Evolutionary conservation across 2,329 filamentous ascomycete genomes (phyloP), one percentile per base, ranked within the genome.

Genomic region (Thelonectria olida): DNA sequence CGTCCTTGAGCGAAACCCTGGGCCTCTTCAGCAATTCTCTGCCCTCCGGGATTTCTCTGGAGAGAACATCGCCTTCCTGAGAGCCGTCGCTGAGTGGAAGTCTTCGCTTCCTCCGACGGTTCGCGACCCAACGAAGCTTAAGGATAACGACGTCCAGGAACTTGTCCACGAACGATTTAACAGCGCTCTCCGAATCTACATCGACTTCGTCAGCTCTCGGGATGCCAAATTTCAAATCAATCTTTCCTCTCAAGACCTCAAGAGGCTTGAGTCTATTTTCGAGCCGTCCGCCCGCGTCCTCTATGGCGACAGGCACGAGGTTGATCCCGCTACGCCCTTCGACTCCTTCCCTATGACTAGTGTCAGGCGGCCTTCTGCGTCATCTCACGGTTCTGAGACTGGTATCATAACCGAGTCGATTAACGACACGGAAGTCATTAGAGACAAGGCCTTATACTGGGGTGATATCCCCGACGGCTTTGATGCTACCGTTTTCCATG

Each of bases 61-160:
- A 19, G 89, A 91, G 73, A 91, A 91, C 69, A 87, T 91, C 65
- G 84, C 88, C 31, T 91, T 91, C 72, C 77, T 91, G 2, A 86
- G 81, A 8, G 78, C 80, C n/a, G 82, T 89, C 2, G 76, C 81
- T 1, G 79, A 82, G 49, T 90, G 86, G 85, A 88, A 85, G 71
- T 67, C 71, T 3, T 75, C 73, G 1, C 53, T 70, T 66, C 31
- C 64, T 61, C 42, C 42, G 6, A 42, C 34, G 4, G 13, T 54
- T 1, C 12, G 15, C 15, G 31, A 34, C 31, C 31, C 31, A 15
- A 34, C 7, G 13, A 13, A 3, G 31, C 13, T 5, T 15, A 3
- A 34, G 12, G 31, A 34, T 34, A 15, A 15, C 7, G 15, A 34
- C 6, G 20, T 27, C 13, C 28, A 47, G 44, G n/a, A 49, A 23